A percentile compares a stretch with the other conserved stretches of the same genome.
Conservation (phyloP, 805 yeast genomes). For the Pichia rugopelliculosa region DNA sequence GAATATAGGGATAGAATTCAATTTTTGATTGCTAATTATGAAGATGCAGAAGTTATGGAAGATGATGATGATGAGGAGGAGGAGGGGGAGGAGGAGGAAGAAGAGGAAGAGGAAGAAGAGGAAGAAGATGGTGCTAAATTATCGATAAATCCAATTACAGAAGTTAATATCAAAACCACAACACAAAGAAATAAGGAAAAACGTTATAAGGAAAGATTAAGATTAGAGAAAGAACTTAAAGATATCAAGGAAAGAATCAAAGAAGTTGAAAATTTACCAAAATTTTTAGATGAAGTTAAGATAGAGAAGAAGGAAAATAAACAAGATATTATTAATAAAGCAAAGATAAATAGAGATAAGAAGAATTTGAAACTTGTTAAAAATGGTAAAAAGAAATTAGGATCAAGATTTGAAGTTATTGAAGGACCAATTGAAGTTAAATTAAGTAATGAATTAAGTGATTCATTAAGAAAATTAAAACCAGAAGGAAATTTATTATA, state of each 20-base stretch:
- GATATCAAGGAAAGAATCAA: constrained; percentile 51
- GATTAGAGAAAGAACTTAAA: constrained; percentile 47
- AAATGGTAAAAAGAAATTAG: constrained; percentile 30
- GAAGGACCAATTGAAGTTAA: constrained; percentile 62
- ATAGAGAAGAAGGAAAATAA: neutral
- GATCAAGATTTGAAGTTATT: constrained; percentile 36
- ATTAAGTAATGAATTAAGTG: constrained; percentile 80
- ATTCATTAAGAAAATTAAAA: constrained; percentile 71
- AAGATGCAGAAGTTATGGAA: constrained; percentile 47
- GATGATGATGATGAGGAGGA: constrained; percentile 34
- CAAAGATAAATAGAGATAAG: constrained; percentile 11
- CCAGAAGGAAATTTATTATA: constrained; percentile 86
- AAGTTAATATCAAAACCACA: constrained; percentile 64
- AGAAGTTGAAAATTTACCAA: constrained; percentile 48
- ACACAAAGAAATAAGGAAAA: constrained; percentile 67
- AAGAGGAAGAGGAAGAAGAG: constrained; percentile 30
- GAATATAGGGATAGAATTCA: constrained; percentile 60
- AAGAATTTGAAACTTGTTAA: constrained; percentile 20
- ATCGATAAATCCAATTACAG: constrained; percentile 68
- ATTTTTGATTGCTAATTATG: constrained; percentile 54
- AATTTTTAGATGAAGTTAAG: constrained; percentile 29
- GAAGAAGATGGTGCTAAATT: constrained; percentile 30
- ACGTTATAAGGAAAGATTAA: constrained; percentile 51
- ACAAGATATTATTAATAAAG: constrained; percentile 3
- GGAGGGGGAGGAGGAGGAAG: constrained; percentile 27